These are phyloP conservation scores for Thraustochytrium striatum DNA, from an alignment of 352 stramenopile genomes.

Conservation along the genomic window DNA sequence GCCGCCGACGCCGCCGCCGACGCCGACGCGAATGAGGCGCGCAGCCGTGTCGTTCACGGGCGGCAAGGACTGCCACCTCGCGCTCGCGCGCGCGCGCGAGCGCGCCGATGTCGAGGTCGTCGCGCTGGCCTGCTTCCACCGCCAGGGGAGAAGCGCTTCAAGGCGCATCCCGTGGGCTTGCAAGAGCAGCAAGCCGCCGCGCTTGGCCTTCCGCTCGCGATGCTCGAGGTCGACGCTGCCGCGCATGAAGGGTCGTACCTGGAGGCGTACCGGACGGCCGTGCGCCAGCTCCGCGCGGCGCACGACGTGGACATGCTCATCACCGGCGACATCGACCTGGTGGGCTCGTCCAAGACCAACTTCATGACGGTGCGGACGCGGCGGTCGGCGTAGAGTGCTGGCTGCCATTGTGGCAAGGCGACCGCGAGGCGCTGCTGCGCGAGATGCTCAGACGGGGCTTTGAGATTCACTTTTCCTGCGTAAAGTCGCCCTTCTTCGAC, in stretches of 20 bases:
- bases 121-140: slow-evolving; percentile 49
- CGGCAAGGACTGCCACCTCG: slow-evolving; percentile 52
- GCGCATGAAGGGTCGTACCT: slow-evolving; percentile 13
- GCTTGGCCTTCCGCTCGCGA: slow-evolving; percentile 41
- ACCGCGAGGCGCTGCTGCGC: slow-evolving; percentile 28
- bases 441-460: slow-evolving; percentile 31
- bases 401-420: slow-evolving; percentile 48
- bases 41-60: slow-evolving; percentile 51
- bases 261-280: slow-evolving; percentile 43
- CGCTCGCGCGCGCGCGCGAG: slow-evolving; percentile 46
- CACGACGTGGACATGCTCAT: slow-evolving; percentile 41
- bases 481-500: slow-evolving; percentile 45
- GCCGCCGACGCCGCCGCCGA: too few relatives aligned
- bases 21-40: too few relatives aligned
- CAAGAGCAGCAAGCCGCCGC: slow-evolving; percentile 48
- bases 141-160: slow-evolving; percentile 48
- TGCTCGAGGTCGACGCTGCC: slow-evolving; percentile 20
- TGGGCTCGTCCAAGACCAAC: slow-evolving; percentile 49
- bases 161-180: slow-evolving; percentile 49
- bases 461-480: slow-evolving; percentile 51
- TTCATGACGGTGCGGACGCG: slow-evolving; percentile 34
- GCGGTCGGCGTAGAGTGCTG: slow-evolving; percentile 31
- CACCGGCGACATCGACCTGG: slow-evolving; percentile 52
- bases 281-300: slow-evolving; percentile 10
- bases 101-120: slow-evolving; percentile 38